Base-by-base conservation (phyloP, 1,284 basidiomycete species). In the Fomitiporia mediterranea region DNA sequence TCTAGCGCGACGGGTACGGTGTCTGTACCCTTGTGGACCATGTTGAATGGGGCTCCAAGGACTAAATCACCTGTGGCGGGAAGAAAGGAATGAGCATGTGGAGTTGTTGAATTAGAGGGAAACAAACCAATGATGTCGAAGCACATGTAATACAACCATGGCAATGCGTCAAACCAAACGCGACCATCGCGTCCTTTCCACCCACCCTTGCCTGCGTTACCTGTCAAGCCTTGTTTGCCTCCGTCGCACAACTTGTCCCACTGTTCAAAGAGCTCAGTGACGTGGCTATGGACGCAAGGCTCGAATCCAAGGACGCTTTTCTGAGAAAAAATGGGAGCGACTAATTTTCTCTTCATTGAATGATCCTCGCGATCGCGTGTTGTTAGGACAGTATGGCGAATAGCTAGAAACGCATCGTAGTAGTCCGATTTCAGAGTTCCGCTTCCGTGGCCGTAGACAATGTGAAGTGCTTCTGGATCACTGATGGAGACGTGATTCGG, bases 401-500 rank as follows among this genome's bases (percentile, higher is more conserved):
- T 68, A 23, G 67, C 64, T 8, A 70, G 73, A 58, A 79, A 79
- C 7, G 74, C 72, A 56, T 79, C 75, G 69, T 81, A 77, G 67
- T 74, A 74, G 38, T 67, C 64, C 5, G 70, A 61, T 61, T 77
- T 75, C 52, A 61, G 27, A n/a, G 86, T 79, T 15, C 87, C 88
- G 58, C 84, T 91, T 11, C 89, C 89, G 66, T 91, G 90, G 1
- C 81, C 88, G 63, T 90, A 94, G n/a, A 94, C 77, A 61, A 83
- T 68, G 58, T 80, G 80, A 23, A 94, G 78, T 0, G 91, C 91
- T 0, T 81, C 81, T 0, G 91, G 88, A 66, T 91, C 85, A 15
- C 89, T 81, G 55, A 95, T 80, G 4, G 90, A 93, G 25, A 94
- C 73, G 65, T 94, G 90, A 68, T 94, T 92, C 0, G 92, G 92